Evolutionary conservation across 306 rosid genomes (phyloP).

Genomic region (Vicia villosa): DNA sequence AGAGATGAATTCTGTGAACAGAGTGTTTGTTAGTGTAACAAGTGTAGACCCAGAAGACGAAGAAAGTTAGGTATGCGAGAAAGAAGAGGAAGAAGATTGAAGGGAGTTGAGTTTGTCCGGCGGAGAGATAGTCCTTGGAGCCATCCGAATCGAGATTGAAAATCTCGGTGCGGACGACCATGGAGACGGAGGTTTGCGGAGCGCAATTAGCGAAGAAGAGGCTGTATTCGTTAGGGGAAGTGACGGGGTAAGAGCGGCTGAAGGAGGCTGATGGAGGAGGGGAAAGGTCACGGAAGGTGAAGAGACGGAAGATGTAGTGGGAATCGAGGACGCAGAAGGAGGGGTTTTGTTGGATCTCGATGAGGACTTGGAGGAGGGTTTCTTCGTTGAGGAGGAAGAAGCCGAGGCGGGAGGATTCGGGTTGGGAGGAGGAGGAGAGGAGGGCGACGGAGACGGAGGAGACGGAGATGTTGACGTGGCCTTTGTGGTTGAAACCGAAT

Average conservation of each 20-base stretch:
- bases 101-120: slow-evolving; percentile 85
- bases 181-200: slow-evolving; percentile 65
- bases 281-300: slow-evolving; percentile 68
- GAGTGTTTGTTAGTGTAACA: slow-evolving; percentile 53
- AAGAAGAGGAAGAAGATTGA: slow-evolving; percentile 63
- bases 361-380: slow-evolving; percentile 73
- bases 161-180: slow-evolving; percentile 73
- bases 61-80: slow-evolving; percentile 54
- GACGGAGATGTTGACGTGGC: slow-evolving; percentile 64
- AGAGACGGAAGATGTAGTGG: slow-evolving; percentile 55
- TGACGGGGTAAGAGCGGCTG: slow-evolving; percentile 58
- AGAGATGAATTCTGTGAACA: slow-evolving; percentile 73
- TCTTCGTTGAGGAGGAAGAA: slow-evolving; percentile 90
- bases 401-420: slow-evolving; percentile 61
- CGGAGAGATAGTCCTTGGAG: slow-evolving; percentile 71
- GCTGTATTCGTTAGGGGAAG: slow-evolving; percentile 71
- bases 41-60: slow-evolving; percentile 60
- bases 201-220: slow-evolving; percentile 95
- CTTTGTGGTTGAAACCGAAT: slow-evolving; percentile 86
- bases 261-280: slow-evolving; percentile 69
- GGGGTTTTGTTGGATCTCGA: slow-evolving; percentile 86
- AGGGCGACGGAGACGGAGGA: slow-evolving; percentile 54
- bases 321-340: slow-evolving; percentile 81
- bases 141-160: slow-evolving; percentile 65
- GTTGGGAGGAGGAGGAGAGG: slow-evolving; percentile 20